These are phyloP conservation scores for Tarenaya hassleriana DNA, from an alignment of 345 rosid genomes.

Conservation along the genomic window DNA sequence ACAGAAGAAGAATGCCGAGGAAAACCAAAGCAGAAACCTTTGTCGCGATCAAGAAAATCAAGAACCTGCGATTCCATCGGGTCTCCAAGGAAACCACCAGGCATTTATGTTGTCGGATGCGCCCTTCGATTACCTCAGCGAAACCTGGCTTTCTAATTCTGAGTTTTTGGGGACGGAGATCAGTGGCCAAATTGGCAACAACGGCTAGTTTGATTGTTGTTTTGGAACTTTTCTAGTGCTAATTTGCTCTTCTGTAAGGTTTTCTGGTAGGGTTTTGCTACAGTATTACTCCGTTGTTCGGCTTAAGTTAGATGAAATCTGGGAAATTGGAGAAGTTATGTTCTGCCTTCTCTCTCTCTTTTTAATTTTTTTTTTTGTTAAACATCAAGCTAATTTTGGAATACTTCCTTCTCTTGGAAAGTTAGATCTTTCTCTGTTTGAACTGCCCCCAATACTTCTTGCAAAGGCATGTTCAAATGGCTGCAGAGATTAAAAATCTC, in stretches of 20 bases:
- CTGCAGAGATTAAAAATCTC: constrained; percentile 93
- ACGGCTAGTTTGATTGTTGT: neutral
- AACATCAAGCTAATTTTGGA: neutral
- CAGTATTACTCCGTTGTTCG: neutral
- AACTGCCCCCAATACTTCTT: constrained; percentile 11
- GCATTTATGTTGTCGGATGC: too few species aligned
- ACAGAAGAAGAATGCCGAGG: too few species aligned
- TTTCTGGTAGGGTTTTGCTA: neutral
- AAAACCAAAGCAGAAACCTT: too few species aligned
- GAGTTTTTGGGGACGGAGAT: too few species aligned
- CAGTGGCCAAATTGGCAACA: too few species aligned
- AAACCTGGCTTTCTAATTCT: too few species aligned
- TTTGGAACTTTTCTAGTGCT: neutral
- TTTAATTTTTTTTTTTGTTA: neutral
- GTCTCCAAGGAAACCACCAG: too few species aligned
- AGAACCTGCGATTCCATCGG: too few species aligned
- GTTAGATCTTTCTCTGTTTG: too few species aligned
- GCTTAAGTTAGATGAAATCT: neutral
- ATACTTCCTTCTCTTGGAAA: too few species aligned
- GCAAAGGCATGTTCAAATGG: constrained; percentile 93
- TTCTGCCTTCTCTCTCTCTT: neutral
- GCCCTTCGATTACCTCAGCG: too few species aligned
- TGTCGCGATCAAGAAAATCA: too few species aligned
- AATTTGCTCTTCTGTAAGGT: neutral
- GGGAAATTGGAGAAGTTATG: neutral